phyloP scores from a whole-genome alignment of 192 early-diverging fungal species.

The Mortierella hygrophila region DNA sequence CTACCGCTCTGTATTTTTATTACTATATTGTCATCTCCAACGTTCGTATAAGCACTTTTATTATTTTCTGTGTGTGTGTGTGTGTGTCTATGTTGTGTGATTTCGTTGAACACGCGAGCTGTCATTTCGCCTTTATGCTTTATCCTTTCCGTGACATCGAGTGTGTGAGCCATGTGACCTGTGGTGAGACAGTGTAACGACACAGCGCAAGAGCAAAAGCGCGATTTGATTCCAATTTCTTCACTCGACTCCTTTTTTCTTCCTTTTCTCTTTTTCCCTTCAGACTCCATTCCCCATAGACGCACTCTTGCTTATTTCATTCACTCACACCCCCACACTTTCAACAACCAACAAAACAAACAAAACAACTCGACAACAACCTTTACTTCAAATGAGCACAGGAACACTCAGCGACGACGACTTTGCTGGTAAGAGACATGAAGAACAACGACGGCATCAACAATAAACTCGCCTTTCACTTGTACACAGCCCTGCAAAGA shows the following conservation, averaged over 20 bases:
- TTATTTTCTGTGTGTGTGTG: background rate
- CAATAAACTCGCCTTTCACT: background rate
- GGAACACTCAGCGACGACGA: constrained; percentile 52
- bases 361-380: background rate
- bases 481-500: background rate
- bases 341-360: background rate
- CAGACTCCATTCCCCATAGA: background rate
- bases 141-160: no score
- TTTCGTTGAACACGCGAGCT: no score
- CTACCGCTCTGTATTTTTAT: background rate
- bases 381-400: constrained; percentile 27
- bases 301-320: constrained; percentile 1
- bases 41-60: background rate
- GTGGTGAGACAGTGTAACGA: background rate
- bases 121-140: no score
- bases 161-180: background rate
- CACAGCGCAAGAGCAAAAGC: background rate
- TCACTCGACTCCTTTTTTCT: background rate
- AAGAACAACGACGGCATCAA: background rate
- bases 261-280: background rate
- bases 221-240: background rate
- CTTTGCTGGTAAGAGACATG: constrained; percentile 36
- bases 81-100: background rate
- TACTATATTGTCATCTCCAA: background rate
- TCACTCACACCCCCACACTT: background rate